Base-by-base conservation (phyloP, 176 grass and related monocot species). In the Canna indica region DNA sequence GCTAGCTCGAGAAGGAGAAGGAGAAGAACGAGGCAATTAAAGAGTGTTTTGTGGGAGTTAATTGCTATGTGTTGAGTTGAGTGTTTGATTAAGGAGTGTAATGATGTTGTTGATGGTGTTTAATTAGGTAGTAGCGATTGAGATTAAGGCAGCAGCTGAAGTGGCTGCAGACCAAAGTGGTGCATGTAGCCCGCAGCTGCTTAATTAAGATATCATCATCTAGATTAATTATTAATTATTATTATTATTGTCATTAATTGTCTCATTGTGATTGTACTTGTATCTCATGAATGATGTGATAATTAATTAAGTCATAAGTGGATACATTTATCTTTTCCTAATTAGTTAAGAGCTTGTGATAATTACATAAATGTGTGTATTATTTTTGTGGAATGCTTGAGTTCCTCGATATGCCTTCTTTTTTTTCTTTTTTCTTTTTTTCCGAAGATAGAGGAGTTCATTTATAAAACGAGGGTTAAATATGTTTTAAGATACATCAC, bases 141-240 rank as follows among this genome's bases (percentile, higher is more conserved):
- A 10, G 25, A 60, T n/a, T 14, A 61, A 25, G 47, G 59, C 53
- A 57, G 76, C 77, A 75, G 76, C 39, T 86, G 78, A 81, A 76
- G 83, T 70, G 83, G 79, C 78, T 86, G 78, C 79, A 81, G 74
- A 68, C 59, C 30, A 58, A 70, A 81, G 81, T 36, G 65, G 74
- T 22, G 14, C 64, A 17, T 78, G 74, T 48, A 78, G 78, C 83
- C 83, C 83, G 69, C 79, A 85, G 68, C 69, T 59, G 67, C 62
- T 54, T 70, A 72, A 38, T 64, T 36, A 57, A 46, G 7, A 1
- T 44, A 44, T 44, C 13, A 7, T 44, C 13, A 44, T 38, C 36
- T 44, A 44, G 7, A 5, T 44, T 7, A 38, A 38, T 38, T 7
- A 38, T n/a, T n/a, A n/a, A n/a, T n/a, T n/a, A n/a, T n/a, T n/a